Percentiles rank a stretch among this genome's conserved stretches.
Evolutionary conservation across 83 land plant species (phyloP).

Genomic region (Diphasiastrum complanatum): DNA sequence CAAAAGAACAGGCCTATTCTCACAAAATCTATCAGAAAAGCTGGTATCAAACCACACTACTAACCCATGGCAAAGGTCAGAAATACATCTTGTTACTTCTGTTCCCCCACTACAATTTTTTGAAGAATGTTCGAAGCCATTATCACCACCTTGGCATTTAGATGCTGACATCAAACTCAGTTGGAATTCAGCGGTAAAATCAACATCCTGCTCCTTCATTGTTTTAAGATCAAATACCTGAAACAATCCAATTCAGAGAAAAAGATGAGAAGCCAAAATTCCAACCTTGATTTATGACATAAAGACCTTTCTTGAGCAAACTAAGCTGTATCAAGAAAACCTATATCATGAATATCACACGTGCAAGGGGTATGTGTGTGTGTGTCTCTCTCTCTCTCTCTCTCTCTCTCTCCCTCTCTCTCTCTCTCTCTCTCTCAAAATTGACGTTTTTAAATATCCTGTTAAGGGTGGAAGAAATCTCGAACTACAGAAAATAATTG

Average conservation of each 20-base stretch:
- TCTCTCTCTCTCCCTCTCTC: too few species aligned
- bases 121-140: not conserved
- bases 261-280: not conserved
- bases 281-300: not conserved
- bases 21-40: conserved; percentile 76
- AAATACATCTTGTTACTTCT: not conserved
- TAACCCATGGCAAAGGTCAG: conserved; percentile 66
- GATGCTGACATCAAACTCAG: conserved; percentile 31
- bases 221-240: conserved; percentile 80
- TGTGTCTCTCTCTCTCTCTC: too few species aligned
- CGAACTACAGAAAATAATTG: too few species aligned
- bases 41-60: conserved; percentile 93
- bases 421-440: too few species aligned
- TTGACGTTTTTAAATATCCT: too few species aligned
- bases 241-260: not conserved
- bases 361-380: too few species aligned
- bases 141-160: not conserved
- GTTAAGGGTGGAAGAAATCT: too few species aligned
- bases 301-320: not conserved
- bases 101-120: not conserved
- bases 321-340: too few species aligned
- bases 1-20: conserved; percentile 51
- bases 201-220: conserved; percentile 63
- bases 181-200: conserved; percentile 63
- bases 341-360: too few species aligned